Base-by-base conservation (phyloP, 495 filamentous ascomycete species). In the Aspergillus homomorphus region DNA sequence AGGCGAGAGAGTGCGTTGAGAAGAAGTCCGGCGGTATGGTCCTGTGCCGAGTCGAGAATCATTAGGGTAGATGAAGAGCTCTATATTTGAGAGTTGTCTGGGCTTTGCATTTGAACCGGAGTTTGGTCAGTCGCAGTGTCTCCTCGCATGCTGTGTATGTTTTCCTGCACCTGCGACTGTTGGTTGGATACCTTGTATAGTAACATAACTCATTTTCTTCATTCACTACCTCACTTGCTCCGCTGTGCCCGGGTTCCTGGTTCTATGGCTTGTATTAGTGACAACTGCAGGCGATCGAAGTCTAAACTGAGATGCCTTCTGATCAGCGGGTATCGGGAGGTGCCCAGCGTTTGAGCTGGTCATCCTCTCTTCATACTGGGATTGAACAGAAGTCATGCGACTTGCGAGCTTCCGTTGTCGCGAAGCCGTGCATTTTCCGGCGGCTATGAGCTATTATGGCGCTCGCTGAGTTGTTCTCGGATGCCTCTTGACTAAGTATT, bases 1-100 rank as follows among this genome's bases (percentile, higher is more conserved):
- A 98, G 78, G 77, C 84, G 24, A 82, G 94, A 66, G 91, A 98
- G 73, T 94, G 90, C 63, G 77, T 95, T 59, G 87, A 90, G 78
- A 87, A 85, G 80, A 91, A 85, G 74, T 71, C 91, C 24, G 94
- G 94, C 20, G 94, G 94, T 8, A 72, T 94, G 81, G 76, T 92
- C 63, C 67, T 98, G 52, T 94, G 89, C 77, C 78, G 92, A 61
- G 86, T 89, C 48, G 58, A 61, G 33, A 69, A 80, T 70, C 45
- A 59, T 58, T 55, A 30, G 54, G 62, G 51, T 20, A 54, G 53
- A 45, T 44, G 62, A 53, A 56, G 49, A 46, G 57, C 45, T 58
- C 65, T 50, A 52, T 65, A 56, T 38, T 12, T 38, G 33, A 38
- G 33, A 38, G 12, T 64, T 19, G 21, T 2, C 20, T 49, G 54